Evolutionary conservation across 2,329 filamentous ascomycete species (phyloP).

Genomic region (Xylaria sp.): DNA sequence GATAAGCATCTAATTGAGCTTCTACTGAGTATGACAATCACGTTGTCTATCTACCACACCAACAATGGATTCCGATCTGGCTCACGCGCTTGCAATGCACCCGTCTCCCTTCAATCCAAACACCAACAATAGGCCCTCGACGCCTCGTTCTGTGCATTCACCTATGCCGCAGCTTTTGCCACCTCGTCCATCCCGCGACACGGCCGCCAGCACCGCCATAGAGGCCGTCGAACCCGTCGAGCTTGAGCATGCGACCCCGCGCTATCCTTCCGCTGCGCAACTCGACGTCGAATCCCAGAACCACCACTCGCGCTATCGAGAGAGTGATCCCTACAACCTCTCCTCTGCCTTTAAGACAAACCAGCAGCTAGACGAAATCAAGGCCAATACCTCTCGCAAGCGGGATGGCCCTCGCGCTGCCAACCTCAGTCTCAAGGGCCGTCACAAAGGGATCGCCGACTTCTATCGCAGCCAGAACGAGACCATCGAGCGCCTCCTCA

Average conservation of each 20-base stretch:
- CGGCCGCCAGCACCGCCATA: conserved; percentile 54
- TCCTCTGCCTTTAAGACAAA: conserved; percentile 77
- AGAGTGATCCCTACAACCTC: conserved; percentile 83
- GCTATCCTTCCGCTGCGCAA: conserved; percentile 45
- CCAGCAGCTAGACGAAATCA: conserved; percentile 76
- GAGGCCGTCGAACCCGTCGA: conserved; percentile 44
- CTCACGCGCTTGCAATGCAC: conserved; percentile 50
- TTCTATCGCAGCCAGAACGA: conserved; percentile 95
- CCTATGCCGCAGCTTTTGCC: conserved; percentile 27
- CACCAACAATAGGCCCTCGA: conserved; percentile 20
- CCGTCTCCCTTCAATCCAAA: conserved; percentile 48
- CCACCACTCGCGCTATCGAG: conserved; percentile 48
- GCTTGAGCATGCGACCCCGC: conserved; percentile 48
- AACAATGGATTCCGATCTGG: conserved; percentile 50
- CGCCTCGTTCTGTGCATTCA: conserved; percentile 33
- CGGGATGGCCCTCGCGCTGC: conserved; percentile 51
- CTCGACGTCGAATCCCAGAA: conserved; percentile 54
- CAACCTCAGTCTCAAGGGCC: conserved; percentile 32
- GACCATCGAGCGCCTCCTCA: conserved; percentile 88
- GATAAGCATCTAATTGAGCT: neutral
- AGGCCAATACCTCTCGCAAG: conserved; percentile 80
- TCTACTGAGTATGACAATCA: neutral
- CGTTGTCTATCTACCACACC: neutral
- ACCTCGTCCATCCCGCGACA: conserved; percentile 22
- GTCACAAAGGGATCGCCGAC: conserved; percentile 66